Percentiles rank a stretch among this genome's conserved stretches.
Evolutionary conservation across 768 basidiomycete species (phyloP).

Genomic region (Mrakia gelida): DNA sequence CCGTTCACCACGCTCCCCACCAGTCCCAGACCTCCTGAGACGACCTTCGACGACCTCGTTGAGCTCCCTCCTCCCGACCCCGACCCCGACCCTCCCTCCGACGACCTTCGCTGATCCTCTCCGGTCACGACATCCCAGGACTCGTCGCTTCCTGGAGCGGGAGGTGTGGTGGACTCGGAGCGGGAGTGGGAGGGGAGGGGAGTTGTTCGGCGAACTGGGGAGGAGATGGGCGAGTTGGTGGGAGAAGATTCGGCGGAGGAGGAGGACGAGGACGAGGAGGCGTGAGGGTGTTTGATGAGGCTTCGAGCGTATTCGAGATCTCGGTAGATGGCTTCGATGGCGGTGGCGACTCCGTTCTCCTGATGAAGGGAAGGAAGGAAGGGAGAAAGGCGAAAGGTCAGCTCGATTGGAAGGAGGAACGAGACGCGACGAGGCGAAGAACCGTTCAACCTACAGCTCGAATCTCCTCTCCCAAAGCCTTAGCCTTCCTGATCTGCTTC

Average conservation of each 20-base stretch:
- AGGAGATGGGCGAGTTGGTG: neutral
- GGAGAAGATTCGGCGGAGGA: constrained; percentile 17
- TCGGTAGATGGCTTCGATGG: constrained; percentile 92
- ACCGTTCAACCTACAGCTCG: constrained; percentile 47
- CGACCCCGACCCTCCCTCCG: neutral
- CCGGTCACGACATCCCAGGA: constrained; percentile 20
- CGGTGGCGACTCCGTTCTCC: constrained; percentile 88
- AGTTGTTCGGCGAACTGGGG: neutral
- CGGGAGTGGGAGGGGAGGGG: too few species aligned
- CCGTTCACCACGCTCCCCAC: constrained; percentile 5
- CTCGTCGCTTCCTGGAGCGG: constrained; percentile 5
- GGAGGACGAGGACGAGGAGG: neutral
- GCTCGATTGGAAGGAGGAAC: neutral
- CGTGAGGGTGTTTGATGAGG: constrained; percentile 60
- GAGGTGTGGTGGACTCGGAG: neutral
- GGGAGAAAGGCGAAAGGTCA: neutral
- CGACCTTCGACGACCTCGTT: too few species aligned
- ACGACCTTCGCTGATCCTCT: neutral
- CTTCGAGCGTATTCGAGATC: constrained; percentile 91
- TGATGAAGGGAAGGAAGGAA: neutral
- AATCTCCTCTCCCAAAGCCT: constrained; percentile 77
- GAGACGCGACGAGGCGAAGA: neutral
- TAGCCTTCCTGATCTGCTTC: constrained; percentile 84
- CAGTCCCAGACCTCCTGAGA: neutral
- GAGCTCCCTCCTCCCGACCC: too few species aligned